Evolutionary conservation across 163 green algal species (phyloP), one percentile per base, ranked within the genome.

Genomic region (Chloroidium sp.): DNA sequence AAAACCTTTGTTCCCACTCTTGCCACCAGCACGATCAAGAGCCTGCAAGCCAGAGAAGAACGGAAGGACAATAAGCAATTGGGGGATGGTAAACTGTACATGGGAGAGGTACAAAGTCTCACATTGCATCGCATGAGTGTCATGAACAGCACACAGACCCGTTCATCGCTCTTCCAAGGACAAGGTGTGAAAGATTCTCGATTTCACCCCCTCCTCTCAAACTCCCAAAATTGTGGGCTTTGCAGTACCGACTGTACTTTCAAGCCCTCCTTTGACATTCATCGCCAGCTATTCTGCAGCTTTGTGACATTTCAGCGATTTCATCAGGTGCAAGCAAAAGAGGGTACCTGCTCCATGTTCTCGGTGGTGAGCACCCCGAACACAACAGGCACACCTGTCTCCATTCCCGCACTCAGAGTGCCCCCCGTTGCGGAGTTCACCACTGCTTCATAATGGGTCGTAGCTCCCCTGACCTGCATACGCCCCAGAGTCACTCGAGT

Each of bases 301-400:
- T 72, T 6, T 72, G 64, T 6, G 6, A 6, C 64, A 72, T 72
- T 6, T 10, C 64, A n/a, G 64, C 64, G 64, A 72, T 10, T 72
- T 6, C 64, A 72, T 6, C 6, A 6, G 64, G 6, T 72, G 64
- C 64, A 72, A 10, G 64, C 64, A 10, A 10, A 6, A 72, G 64
- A 6, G 6, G 6, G 6, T 2, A 78, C 92, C 87, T 97, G 97
- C 84, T 99, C 96, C 88, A 99, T 96, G 61, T 86, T 97, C 62
- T 99, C 95, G 6, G 89, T 96, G 12, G 96, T 99, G 2, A 99
- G 91, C 61, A 99, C 96, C 36, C 94, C 94, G 90, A 99, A 99
- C 59, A 99, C 90, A n/a, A 96, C 90, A 8, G 96, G 96, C 60
- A 98, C 92, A 4, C 94, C 94, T 4, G 91, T 93, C 87, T 93